Base-by-base conservation (phyloP, 2,329 filamentous ascomycete genomes). In the Blastomyces gilchristii region DNA sequence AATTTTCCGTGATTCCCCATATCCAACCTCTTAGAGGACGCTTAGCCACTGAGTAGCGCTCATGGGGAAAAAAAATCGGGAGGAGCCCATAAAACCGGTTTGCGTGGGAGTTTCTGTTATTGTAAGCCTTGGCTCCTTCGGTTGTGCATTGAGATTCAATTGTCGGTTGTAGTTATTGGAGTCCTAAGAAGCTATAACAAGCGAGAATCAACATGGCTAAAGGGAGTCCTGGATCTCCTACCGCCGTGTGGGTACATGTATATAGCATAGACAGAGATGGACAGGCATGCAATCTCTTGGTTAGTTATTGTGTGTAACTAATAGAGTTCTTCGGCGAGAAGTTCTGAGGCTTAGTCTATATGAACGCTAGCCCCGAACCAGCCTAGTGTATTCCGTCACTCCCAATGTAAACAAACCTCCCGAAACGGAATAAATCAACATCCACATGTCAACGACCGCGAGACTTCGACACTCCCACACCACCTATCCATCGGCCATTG, bases 351-450 rank as follows among this genome's bases (percentile, higher is more conserved):
- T 57, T 14, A n/a, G 2, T 18, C 22, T 28, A 37, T 57, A 25
- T 12, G 43, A 9, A 9, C 39, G 25, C 43, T 59, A 59, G 2
- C 4, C 22, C 57, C 8, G 31, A 49, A 59, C 16, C 1, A 37
- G 25, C 14, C 57, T 59, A 62, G 50, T 31, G 50, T 12, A 16
- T 31, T 34, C 9, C 7, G 31, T 58, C 52, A 22, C 31, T 37
- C 18, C 34, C 49, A 22, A 31, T 25, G 58, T 60, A 47, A 52
- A 60, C 53, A 34, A 56, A 56, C 34, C 60, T 16, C 37, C 60
- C 12, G n/a, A 62, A 62, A 31, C 1, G n/a, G 43, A 34, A 61
- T 58, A 61, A 61, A 63, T 50, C 58, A 61, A 39, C 39, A 34
- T 50, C 41, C 14, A 45, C 2, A 22, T 7, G 2, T 41, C 47